Percentiles rank a stretch among this genome's conserved stretches.
These are phyloP conservation scores for Colletotrichum melonis DNA, from an alignment of 2,329 filamentous ascomycete genomes.

Conservation along the genomic window DNA sequence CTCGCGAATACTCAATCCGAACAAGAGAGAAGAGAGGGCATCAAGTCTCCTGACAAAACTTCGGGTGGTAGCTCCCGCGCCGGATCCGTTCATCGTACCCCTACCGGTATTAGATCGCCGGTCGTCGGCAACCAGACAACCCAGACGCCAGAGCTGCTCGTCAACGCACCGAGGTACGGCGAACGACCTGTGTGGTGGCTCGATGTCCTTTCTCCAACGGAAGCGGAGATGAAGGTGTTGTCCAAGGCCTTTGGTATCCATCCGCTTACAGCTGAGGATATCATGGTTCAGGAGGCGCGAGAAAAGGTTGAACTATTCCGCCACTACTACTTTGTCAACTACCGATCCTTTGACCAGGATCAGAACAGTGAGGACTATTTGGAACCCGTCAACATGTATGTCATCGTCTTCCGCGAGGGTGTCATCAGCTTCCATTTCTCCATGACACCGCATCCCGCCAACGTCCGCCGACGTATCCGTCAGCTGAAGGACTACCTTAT, in stretches of 20 bases:
- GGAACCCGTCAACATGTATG: slow-evolving; percentile 96
- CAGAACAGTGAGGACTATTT: slow-evolving; percentile 88
- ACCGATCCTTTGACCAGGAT: slow-evolving; percentile 97
- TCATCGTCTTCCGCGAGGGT: slow-evolving; percentile 95
- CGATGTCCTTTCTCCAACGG: slow-evolving; percentile 89
- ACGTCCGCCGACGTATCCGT: slow-evolving; percentile 91
- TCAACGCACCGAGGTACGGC: slow-evolving; percentile 70
- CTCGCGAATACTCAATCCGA: slow-evolving; percentile 44
- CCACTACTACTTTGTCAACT: slow-evolving; percentile 99
- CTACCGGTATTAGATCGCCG: slow-evolving; percentile 55
- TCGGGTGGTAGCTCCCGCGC: slow-evolving; percentile 45
- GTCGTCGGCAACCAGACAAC: slow-evolving; percentile 41
- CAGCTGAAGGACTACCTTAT: slow-evolving; percentile 95
- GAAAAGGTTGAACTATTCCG: slow-evolving; percentile 98
- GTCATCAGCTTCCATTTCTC: slow-evolving; percentile 97
- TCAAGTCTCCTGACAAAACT: slow-evolving; percentile 45
- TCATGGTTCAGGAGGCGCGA: slow-evolving; percentile 95
- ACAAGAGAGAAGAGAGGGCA: slow-evolving; percentile 42
- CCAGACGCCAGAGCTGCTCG: slow-evolving; percentile 45
- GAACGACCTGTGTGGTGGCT: slow-evolving; percentile 97
- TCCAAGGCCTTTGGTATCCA: slow-evolving; percentile 96
- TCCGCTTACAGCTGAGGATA: slow-evolving; percentile 94
- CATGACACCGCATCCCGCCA: slow-evolving; percentile 95
- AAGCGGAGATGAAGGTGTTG: slow-evolving; percentile 94
- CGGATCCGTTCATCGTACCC: slow-evolving; percentile 60